These are phyloP conservation scores for Paecilomyces sp. DNA, from an alignment of 2,329 filamentous ascomycete species.

Conservation along the genomic window DNA sequence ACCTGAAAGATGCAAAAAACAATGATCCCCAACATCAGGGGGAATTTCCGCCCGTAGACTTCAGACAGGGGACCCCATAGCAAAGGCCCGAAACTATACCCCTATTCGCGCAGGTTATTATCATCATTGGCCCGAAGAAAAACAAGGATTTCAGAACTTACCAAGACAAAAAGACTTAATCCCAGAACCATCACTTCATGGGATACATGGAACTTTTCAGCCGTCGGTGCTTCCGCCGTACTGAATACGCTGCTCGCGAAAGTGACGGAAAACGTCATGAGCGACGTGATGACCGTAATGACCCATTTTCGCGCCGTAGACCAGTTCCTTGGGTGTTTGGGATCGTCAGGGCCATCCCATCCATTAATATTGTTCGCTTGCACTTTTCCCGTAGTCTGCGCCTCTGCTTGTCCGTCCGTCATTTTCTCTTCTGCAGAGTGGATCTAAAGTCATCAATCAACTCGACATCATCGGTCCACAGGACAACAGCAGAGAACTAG, in stretches of 20 bases:
- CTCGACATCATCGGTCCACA: not conserved
- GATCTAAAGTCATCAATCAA: no score
- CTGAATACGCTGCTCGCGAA: conserved; percentile 43
- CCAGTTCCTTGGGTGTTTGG: not conserved
- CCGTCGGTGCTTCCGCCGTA: conserved; percentile 33
- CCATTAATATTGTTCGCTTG: not conserved
- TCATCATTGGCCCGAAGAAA: not conserved
- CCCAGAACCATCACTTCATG: conserved; percentile 42
- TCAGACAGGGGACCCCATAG: conserved; percentile 11
- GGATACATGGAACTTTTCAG: conserved; percentile 36
- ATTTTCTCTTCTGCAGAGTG: not conserved
- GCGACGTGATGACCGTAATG: conserved; percentile 28
- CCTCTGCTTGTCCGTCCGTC: not conserved
- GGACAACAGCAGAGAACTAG: not conserved
- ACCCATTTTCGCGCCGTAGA: conserved; percentile 29
- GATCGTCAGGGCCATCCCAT: conserved; percentile 2
- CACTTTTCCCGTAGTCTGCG: not conserved
- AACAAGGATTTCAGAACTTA: not conserved
- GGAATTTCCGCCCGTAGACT: conserved; percentile 3
- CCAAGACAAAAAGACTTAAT: conserved; percentile 41
- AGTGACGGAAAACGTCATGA: conserved; percentile 40
- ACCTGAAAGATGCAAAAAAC: conserved; percentile 24
- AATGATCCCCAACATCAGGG: not conserved
- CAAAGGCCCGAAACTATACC: conserved; percentile 19
- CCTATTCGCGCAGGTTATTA: conserved; percentile 5